Evolutionary conservation across 257 asterid species (phyloP), one percentile per base, ranked within the genome.

Genomic region (Henckelia pumila): DNA sequence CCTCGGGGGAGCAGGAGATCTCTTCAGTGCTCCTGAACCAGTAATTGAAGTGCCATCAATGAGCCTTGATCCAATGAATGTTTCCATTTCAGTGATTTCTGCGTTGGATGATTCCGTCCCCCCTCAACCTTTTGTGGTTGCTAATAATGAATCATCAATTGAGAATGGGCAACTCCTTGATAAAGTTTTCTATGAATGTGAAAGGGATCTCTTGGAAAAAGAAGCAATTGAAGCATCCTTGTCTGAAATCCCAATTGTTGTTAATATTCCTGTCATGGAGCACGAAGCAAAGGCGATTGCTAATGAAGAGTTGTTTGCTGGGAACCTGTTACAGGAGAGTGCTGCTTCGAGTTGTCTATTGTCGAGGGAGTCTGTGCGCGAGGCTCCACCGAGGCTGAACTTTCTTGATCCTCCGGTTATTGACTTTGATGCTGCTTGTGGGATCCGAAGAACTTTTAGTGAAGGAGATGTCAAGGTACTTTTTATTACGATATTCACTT

Each of bases 381-480:
- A 73, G 56, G 71, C 75, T 64, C 63, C 78, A 58, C 13, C 56
- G 61, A 69, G 73, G 75, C 82, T 76, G 9, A 80, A 76, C 63
- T 83, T 83, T 71, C 17, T 14, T 40, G n/a, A 40, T 40, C 14
- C 52, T 40, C 81, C 80, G 3, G 82, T 74, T 40, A 16, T 83
- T 72, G 83, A 80, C 77, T 73, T 80, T 23, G 81, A 75, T 63
- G 71, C 81, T 55, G 76, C 55, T 49, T 63, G 73, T 80, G 82
- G 82, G 37, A 77, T 80, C 80, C 76, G 85, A 62, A 78, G 88
- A 72, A 72, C 88, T 60, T 78, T 57, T 73, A 83, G 85, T 71
- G 88, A 83, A 71, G 85, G 88, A 68, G 88, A 83, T 63, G 72
- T 83, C 64, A 69, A 75, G 88, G 88, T 83, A 47, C 55, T 16